Conservation (phyloP, 768 basidiomycete species). For the Lepiota subincarnata region DNA sequence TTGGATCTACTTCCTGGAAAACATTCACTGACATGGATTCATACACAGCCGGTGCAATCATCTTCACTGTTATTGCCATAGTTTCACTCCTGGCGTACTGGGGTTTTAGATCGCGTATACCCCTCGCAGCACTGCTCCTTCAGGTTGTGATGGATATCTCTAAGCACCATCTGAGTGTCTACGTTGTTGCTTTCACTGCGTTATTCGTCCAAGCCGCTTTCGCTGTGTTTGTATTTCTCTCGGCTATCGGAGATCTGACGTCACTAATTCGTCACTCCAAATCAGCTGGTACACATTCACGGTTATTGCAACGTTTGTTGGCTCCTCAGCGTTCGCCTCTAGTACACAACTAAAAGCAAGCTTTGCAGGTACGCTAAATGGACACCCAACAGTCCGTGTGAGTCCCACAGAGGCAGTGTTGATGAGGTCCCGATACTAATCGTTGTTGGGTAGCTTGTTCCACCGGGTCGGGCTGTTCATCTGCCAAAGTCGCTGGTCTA, state of each 20-base stretch:
- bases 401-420: slow-evolving; percentile 17
- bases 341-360: not conserved
- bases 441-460: slow-evolving; percentile 39
- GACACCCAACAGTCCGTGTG: slow-evolving; percentile 74
- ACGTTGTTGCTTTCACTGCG: slow-evolving; percentile 68
- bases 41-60: slow-evolving; percentile 67
- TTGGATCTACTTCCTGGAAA: not conserved
- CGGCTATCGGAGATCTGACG: not conserved
- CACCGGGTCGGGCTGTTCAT: slow-evolving; percentile 49
- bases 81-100: slow-evolving; percentile 74
- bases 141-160: slow-evolving; percentile 83
- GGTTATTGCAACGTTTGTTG: slow-evolving; percentile 59
- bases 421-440: not conserved
- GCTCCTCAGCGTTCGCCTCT: not conserved
- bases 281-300: slow-evolving; percentile 75
- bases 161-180: slow-evolving; percentile 79
- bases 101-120: slow-evolving; percentile 69
- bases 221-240: slow-evolving; percentile 48
- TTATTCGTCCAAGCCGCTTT: slow-evolving; percentile 69
- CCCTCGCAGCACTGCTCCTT: slow-evolving; percentile 70
- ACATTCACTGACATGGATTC: not conserved
- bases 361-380: slow-evolving; percentile 52
- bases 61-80: slow-evolving; percentile 77
- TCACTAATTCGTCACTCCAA: not conserved
- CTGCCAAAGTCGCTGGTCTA: slow-evolving; percentile 71